A percentile compares a stretch with the other conserved stretches of the same genome.
These are phyloP conservation scores for Trichoderma sp. DNA, from an alignment of 2,329 filamentous ascomycete species.

Conservation along the genomic window DNA sequence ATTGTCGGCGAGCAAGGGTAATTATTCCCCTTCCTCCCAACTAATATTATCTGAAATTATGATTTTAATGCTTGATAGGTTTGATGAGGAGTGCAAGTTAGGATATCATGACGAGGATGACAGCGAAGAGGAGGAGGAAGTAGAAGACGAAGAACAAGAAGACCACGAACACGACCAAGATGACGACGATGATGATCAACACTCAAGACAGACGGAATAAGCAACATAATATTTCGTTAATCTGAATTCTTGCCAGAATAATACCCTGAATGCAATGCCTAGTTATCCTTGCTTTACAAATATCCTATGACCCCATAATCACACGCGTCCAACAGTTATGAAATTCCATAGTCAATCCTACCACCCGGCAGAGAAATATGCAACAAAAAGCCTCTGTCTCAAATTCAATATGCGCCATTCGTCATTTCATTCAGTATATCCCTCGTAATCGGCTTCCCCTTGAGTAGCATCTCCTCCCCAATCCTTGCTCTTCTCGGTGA, in stretches of 20 bases:
- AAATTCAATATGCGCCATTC: slow-evolving; percentile 39
- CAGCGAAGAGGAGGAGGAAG: slow-evolving; percentile 25
- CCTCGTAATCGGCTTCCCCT: slow-evolving; percentile 64
- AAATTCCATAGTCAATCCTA: neutral
- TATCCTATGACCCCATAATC: slow-evolving; percentile 1
- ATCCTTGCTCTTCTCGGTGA: slow-evolving; percentile 56
- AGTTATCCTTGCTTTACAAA: neutral
- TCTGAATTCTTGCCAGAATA: neutral
- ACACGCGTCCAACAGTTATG: neutral
- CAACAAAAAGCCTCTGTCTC: neutral
- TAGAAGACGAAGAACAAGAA: slow-evolving; percentile 26
- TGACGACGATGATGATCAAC: slow-evolving; percentile 23
- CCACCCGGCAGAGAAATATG: neutral
- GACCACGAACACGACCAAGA: neutral
- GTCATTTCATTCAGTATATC: slow-evolving; percentile 75
- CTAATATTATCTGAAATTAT: too few relatives aligned
- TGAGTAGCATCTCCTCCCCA: slow-evolving; percentile 60
- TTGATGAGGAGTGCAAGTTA: slow-evolving; percentile 28
- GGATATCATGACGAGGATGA: neutral
- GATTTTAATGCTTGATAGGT: slow-evolving; percentile 27
- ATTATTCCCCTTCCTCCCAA: slow-evolving; percentile 7
- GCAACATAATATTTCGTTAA: neutral
- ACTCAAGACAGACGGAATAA: slow-evolving; percentile 22
- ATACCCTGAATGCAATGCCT: slow-evolving; percentile 6
- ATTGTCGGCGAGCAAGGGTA: slow-evolving; percentile 55